Base-by-base conservation (phyloP, 345 rosid genomes). In the Lepidium sativum region DNA sequence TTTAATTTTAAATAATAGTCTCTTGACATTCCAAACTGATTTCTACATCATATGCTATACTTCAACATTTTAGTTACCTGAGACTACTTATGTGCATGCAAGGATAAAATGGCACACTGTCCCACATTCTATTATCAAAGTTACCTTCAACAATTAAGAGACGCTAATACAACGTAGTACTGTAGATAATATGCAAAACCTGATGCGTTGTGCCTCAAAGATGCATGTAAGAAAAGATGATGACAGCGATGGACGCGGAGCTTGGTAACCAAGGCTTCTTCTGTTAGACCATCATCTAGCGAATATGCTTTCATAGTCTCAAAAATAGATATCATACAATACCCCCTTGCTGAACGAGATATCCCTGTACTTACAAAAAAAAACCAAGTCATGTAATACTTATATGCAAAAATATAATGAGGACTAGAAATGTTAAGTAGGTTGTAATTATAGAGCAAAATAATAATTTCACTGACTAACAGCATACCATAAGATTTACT, bases 291-390 rank as follows among this genome's bases (percentile, higher is more conserved):
- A 74, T 92, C 97, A 79, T 90, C 97, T 62, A 70, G 77, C 16
- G 87, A 82, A 78, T 87, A 92, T 53, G 96, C 84, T 84, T 90
- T 90, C 99, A 90, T 87, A 56, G 97, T 90, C 80, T 94, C 99
- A 11, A 89, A 75, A 54, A 84, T 79, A 48, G 83, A 80, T 65
- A 78, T 69, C 73, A 94, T 76, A 80, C 87, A 84, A 75, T 90
- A 94, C 17, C 97, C 99, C 75, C 84, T 84, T 53, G 97, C 96
- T 59, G 99, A 87, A 60, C 83, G 91, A 60, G 97, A 89, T 71
- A 92, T 80, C 61, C 96, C 97, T 89, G 66, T 39, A 70, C 27
- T 48, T 33, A 33, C 80, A 71, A 6, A 68, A 45, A 10, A 43
- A 4, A 20, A 54, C 45, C 44, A 71, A 51, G 35, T 53, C 42